These are phyloP conservation scores for Zelopaecilomyces penicillatus DNA, from an alignment of 2,329 filamentous ascomycete genomes.

Conservation along the genomic window DNA sequence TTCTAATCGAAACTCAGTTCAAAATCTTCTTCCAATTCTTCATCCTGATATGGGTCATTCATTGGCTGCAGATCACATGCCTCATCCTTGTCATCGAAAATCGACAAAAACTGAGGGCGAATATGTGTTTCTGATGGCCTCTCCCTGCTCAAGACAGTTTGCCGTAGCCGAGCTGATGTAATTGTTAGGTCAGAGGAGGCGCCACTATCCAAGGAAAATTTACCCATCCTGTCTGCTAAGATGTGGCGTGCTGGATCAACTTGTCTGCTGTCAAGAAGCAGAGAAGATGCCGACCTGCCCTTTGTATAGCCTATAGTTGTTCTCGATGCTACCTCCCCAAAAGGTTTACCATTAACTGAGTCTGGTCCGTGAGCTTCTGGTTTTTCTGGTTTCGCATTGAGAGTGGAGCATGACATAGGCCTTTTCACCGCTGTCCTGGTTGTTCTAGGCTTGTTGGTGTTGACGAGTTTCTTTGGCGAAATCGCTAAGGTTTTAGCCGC, in stretches of 20 bases:
- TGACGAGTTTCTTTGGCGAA: slow-evolving; percentile 13
- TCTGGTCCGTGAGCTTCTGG: too few relatives aligned
- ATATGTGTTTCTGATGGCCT: slow-evolving; percentile 15
- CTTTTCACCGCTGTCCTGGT: too few relatives aligned
- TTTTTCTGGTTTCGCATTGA: too few relatives aligned
- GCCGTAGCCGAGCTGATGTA: slow-evolving; percentile 33
- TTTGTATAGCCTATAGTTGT: slow-evolving; percentile 81
- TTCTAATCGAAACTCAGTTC: slow-evolving; percentile 31
- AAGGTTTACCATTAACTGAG: slow-evolving; percentile 16
- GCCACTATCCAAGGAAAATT: background rate
- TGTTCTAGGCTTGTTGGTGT: background rate
- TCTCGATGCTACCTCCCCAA: slow-evolving; percentile 60
- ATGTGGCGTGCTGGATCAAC: background rate
- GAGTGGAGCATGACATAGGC: too few relatives aligned
- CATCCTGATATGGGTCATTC: slow-evolving; percentile 13
- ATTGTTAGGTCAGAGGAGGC: slow-evolving; percentile 31
- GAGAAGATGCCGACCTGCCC: slow-evolving; percentile 51
- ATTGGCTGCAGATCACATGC: slow-evolving; percentile 24
- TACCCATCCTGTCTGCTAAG: too few relatives aligned
- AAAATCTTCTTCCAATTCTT: slow-evolving; percentile 46
- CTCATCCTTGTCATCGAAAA: slow-evolving; percentile 47
- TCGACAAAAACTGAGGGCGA: slow-evolving; percentile 46
- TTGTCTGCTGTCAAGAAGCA: slow-evolving; percentile 26
- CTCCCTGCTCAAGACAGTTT: slow-evolving; percentile 15
- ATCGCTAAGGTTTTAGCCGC: slow-evolving; percentile 47